Evolutionary conservation across 2,329 filamentous ascomycete genomes (phyloP).

Genomic region (Colletotrichum plurivorum): DNA sequence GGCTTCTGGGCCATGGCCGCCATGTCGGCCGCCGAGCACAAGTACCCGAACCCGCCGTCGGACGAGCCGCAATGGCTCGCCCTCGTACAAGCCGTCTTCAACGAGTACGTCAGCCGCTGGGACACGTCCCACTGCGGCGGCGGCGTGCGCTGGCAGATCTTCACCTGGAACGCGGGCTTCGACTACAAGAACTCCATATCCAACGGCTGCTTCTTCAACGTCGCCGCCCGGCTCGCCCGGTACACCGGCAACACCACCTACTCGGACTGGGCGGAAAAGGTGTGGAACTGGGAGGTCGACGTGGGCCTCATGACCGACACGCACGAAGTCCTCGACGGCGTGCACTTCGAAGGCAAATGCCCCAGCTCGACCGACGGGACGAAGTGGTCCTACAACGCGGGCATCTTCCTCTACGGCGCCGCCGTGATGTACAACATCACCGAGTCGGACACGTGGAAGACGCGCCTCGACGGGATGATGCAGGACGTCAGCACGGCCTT

Average conservation of each 20-base stretch:
- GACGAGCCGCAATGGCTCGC: conserved; percentile 81
- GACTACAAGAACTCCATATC: conserved; percentile 79
- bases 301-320: conserved; percentile 69
- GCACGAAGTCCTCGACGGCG: conserved; percentile 68
- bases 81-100: conserved; percentile 84
- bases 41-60: conserved; percentile 76
- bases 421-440: conserved; percentile 76
- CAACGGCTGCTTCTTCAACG: conserved; percentile 79
- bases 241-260: conserved; percentile 88
- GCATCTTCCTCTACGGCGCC: conserved; percentile 73
- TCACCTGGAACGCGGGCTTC: conserved; percentile 80
- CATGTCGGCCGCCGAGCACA: conserved; percentile 83
- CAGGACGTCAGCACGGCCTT: conserved; percentile 59
- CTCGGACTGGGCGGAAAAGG: conserved; percentile 78
- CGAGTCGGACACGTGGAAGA: conserved; percentile 65
- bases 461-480: conserved; percentile 71
- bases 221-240: conserved; percentile 78
- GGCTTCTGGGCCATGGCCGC: conserved; percentile 88
- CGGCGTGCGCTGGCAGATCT: conserved; percentile 90
- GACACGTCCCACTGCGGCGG: conserved; percentile 76
- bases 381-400: conserved; percentile 80
- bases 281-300: conserved; percentile 75
- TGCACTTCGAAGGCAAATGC: conserved; percentile 64
- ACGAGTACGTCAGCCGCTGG: conserved; percentile 82
- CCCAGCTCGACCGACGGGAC: conserved; percentile 70